These are phyloP conservation scores for Santalum album DNA, from an alignment of 164 flowering plant genomes.

Conservation along the genomic window DNA sequence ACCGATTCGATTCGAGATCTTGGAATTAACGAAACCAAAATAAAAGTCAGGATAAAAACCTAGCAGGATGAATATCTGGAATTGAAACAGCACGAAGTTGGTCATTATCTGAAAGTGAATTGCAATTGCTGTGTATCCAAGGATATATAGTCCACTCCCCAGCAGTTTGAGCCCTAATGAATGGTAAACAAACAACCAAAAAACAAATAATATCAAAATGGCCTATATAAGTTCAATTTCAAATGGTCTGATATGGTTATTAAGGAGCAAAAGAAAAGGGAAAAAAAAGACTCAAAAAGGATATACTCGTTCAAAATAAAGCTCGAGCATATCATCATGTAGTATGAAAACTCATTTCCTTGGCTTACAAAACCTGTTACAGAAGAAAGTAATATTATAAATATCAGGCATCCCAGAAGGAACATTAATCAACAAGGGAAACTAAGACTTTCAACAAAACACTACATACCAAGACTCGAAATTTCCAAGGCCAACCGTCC, in stretches of 20 bases:
- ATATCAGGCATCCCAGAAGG: background rate
- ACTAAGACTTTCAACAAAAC: slow-evolving; percentile 1
- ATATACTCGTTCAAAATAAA: slow-evolving; percentile 93
- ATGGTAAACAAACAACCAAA: background rate
- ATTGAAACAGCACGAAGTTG: slow-evolving; percentile 82
- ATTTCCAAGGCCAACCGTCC: slow-evolving; percentile 94
- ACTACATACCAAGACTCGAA: slow-evolving; percentile 65
- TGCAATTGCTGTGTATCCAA: slow-evolving; percentile 98
- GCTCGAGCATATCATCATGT: slow-evolving; percentile 99
- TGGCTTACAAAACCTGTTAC: slow-evolving; percentile 81
- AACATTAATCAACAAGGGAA: background rate
- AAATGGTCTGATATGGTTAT: too few relatives aligned
- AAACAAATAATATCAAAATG: slow-evolving; percentile 1
- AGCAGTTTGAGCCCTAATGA: slow-evolving; percentile 41
- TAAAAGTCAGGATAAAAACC: slow-evolving; percentile 31
- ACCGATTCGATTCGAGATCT: too few relatives aligned
- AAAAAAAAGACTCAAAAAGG: background rate
- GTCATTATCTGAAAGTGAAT: slow-evolving; percentile 80
- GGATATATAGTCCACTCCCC: slow-evolving; percentile 95
- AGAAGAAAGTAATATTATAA: slow-evolving; percentile 2
- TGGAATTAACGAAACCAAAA: background rate
- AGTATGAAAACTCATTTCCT: slow-evolving; percentile 98
- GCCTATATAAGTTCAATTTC: too few relatives aligned
- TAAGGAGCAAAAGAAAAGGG: background rate
- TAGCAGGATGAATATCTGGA: slow-evolving; percentile 96